A percentile compares a stretch with the other conserved stretches of the same genome.
phyloP scores from a whole-genome alignment of 2,329 filamentous ascomycete genomes.

The Fusarium sp. region DNA sequence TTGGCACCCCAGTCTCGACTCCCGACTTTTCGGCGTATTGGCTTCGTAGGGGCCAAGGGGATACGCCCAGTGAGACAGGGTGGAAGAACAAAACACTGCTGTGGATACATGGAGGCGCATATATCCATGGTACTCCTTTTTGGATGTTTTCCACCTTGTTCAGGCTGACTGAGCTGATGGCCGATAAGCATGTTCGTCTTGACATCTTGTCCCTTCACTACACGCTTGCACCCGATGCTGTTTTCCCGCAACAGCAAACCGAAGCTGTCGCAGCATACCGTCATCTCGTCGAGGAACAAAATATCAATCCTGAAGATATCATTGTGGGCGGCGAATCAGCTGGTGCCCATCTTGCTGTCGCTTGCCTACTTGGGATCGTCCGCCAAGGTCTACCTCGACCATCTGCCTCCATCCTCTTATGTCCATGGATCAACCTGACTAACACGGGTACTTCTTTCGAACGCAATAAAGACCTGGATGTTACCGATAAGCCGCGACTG shows the following conservation, averaged over 20 bases:
- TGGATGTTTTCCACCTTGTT: constrained; percentile 14
- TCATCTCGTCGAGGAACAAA: neutral
- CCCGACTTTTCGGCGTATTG: neutral
- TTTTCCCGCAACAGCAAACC: neutral
- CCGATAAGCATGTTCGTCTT: neutral
- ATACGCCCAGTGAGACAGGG: neutral
- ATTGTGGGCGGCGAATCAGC: constrained; percentile 3
- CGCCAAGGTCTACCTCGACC: neutral
- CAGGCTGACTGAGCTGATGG: constrained; percentile 1
- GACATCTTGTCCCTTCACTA: constrained; percentile 4
- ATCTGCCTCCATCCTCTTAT: neutral
- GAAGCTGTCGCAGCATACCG: constrained; percentile 7
- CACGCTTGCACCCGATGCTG: neutral
- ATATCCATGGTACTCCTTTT: neutral
- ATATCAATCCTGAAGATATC: neutral
- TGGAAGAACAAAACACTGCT: constrained; percentile 2
- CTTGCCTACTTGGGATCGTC: neutral
- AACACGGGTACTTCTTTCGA: constrained; percentile 2
- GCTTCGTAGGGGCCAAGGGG: neutral
- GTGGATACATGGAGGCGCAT: constrained; percentile 6
- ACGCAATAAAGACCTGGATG: constrained; percentile 5
- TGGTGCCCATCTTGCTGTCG: neutral
- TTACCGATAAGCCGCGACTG: neutral
- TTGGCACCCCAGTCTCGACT: neutral
- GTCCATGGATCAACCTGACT: constrained; percentile 2